Evolutionary conservation across 768 basidiomycete genomes (phyloP), one percentile per base, ranked within the genome.

Genomic region (Cystobasidium onofrii): DNA sequence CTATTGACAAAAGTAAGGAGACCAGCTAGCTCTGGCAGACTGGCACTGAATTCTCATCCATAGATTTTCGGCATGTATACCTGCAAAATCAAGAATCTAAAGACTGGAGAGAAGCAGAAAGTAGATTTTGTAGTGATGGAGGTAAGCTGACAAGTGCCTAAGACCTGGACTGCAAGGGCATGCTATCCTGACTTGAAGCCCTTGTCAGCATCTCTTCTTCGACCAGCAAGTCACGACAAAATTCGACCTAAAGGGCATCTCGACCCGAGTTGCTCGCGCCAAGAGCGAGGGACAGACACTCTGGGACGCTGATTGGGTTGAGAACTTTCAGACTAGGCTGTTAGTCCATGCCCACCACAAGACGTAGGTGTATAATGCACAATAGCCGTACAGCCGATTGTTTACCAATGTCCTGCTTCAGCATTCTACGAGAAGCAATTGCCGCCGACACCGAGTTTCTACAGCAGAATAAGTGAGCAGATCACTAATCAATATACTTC

Each of bases 71-170:
- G 95, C 0, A 92, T 93, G 78, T 98, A 90, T 81, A 94, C 94
- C 79, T 84, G 97, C 76, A 92, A 91, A 4, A 92, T 92, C 82
- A 87, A 87, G 77, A 91, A 91, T 50, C 29, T 36, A 4, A 72
- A 75, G 71, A 75, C 65, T 10, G 77, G 86, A 1, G 90, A 90
- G 79, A 86, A 88, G 2, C 89, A 88, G 3, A 87, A 93, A 77
- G 93, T 95, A 90, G 96, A 95, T 78, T 83, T 98, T n/a, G 82
- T 97, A 36, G 90, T 98, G 54, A 97, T 96, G 93, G 95, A 98
- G 81, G 46, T 50, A 50, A 7, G n/a, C 46, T 17, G 6, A 12
- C n/a, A n/a, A n/a, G n/a, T n/a, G n/a, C n/a, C n/a, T n/a, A n/a
- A n/a, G n/a, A n/a, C n/a, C n/a, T n/a, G n/a, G n/a, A n/a, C n/a